Conservation (phyloP, 352 stramenopile species). For the Saprolegnia parasitica region DNA sequence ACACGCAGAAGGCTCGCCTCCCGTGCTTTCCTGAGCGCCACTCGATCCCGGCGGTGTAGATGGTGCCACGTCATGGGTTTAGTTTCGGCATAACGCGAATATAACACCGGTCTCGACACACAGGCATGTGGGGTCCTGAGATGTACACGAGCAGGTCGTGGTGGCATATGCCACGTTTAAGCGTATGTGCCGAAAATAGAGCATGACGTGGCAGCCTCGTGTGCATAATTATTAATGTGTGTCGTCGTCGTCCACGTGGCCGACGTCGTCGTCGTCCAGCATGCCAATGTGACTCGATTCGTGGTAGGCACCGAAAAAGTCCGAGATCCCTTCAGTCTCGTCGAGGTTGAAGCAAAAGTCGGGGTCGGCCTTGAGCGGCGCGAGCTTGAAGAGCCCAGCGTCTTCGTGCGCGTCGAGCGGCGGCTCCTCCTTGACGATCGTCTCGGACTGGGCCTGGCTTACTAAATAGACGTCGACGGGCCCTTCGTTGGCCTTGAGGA, state of each 20-base stretch:
- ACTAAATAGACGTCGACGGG: conserved; percentile 90
- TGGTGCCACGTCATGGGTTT: background rate
- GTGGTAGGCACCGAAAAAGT: conserved; percentile 72
- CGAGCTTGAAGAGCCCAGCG: conserved; percentile 80
- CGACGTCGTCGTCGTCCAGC: conserved; percentile 11
- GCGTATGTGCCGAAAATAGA: background rate
- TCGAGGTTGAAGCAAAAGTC: conserved; percentile 88
- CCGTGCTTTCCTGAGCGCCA: background rate
- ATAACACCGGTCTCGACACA: background rate
- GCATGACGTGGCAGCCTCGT: background rate
- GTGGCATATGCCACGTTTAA: background rate
- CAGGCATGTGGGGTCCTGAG: no score
- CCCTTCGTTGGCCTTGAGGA: conserved; percentile 87
- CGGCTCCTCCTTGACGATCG: conserved; percentile 16
- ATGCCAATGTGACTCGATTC: background rate
- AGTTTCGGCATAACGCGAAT: no score
- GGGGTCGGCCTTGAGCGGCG: conserved; percentile 80
- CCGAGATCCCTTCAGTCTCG: conserved; percentile 80
- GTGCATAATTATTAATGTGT: conserved; percentile 18
- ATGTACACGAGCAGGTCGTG: no score
- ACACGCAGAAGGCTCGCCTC: background rate
- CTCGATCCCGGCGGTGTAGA: background rate
- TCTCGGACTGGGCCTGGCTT: conserved; percentile 48
- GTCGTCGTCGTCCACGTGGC: conserved; percentile 12
- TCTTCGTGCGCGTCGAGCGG: conserved; percentile 43